Base-by-base conservation (phyloP, 768 basidiomycete genomes). In the Cyclocybe cylindracea region DNA sequence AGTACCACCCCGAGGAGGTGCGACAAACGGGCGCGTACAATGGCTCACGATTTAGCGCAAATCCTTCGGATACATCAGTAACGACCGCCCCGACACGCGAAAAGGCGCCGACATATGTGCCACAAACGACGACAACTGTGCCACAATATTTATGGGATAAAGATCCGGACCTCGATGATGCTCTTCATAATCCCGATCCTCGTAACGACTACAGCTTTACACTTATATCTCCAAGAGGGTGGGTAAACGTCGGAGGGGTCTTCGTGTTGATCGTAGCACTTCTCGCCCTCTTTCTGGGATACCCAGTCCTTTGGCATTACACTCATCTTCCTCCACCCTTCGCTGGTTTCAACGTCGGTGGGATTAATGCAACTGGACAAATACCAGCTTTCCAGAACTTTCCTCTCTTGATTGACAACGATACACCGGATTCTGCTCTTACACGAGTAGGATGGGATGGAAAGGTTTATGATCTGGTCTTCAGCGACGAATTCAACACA, bases 101-200 rank as follows among this genome's bases (percentile, higher is more conserved):
- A 61, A 71, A 68, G 55, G 52, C 54, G 24, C 68, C 69, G 5
- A 46, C 56, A 5, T 51, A 64, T 14, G 52, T 61, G 1, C 60
- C 74, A 18, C 66, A 73, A 57, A 73, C 80, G 56, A 85, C 83
- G 7, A 78, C 81, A 7, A 83, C 87, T 0, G 78, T 89, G 4
- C 88, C 87, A 11, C 78, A 84, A 61, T 87, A 83, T 63, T 62
- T 85, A 60, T 92, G 88, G 86, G 91, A 91, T 66, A 84, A 80
- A 63, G 92, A 93, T 51, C 86, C 91, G 7, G 93, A 95, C 65
- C 77, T 89, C 13, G 94, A 97, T 73, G 95, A 98, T 66, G 80
- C 84, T 16, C 78, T 98, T 16, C 95, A 98, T 68, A 90, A 92
- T 74, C 92, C 85, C 40, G 90, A 92, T 72, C 82, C 89, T 24